phyloP scores from a whole-genome alignment of 768 basidiomycete species.

The Flagelloscypha sp. region DNA sequence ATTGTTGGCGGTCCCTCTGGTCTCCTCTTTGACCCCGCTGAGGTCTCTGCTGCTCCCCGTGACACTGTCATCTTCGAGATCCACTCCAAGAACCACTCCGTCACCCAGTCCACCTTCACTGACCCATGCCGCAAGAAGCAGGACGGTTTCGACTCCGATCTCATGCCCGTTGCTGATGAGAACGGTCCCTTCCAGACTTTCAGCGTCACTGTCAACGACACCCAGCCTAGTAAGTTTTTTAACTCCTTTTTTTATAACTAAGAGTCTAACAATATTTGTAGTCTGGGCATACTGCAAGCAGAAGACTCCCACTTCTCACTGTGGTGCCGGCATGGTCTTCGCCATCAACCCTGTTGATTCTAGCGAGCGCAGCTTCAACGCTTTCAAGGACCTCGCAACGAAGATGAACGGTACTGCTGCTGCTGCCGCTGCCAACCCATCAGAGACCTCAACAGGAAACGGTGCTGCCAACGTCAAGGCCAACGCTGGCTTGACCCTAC shows the following conservation, averaged over 20 bases:
- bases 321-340: constrained; percentile 44
- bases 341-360: constrained; percentile 51
- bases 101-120: constrained; percentile 54
- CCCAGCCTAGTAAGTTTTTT: constrained; percentile 34
- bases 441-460: constrained; percentile 20
- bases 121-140: constrained; percentile 39
- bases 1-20: constrained; percentile 43
- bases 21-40: constrained; percentile 43
- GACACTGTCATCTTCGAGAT: constrained; percentile 54
- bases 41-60: constrained; percentile 39
- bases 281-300: constrained; percentile 17
- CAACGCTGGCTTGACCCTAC: constrained; percentile 21
- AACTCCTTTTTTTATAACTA: constrained; percentile 14
- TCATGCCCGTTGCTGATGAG: constrained; percentile 10
- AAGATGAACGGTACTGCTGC: constrained; percentile 42
- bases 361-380: constrained; percentile 42
- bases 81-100: constrained; percentile 62
- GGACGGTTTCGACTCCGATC: constrained; percentile 28
- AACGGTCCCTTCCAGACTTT: constrained; percentile 42
- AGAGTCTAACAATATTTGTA: constrained; percentile 27
- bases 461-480: constrained; percentile 22
- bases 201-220: constrained; percentile 51
- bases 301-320: constrained; percentile 29
- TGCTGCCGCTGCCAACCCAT: constrained; percentile 22
- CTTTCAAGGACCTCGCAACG: constrained; percentile 49